Evolutionary conservation across 768 basidiomycete species (phyloP), one percentile per base, ranked within the genome.

Genomic region (Phylloporus sp.): DNA sequence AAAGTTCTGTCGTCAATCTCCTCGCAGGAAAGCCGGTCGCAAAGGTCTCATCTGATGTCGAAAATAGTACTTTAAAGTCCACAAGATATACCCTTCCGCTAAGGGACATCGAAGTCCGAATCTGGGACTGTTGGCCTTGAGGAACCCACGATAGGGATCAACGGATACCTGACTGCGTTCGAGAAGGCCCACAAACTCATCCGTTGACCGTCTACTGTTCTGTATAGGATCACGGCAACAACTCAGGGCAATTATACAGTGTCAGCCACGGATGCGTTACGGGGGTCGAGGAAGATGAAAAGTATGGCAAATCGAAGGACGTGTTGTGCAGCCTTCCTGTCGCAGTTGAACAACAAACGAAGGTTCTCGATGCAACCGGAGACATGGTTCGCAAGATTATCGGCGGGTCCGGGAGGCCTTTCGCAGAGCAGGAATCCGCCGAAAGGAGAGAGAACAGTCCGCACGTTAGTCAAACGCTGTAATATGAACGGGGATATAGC

Each of bases 1-100:
- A 76, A 46, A 76, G 75, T 42, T 72, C 71, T 15, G 60, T 74
- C 33, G 59, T 76, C 48, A 76, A 75, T 55, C 64, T 75, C 57
- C 49, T 75, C n/a, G 59, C 60, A 21, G 65, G 61, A 23, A 14
- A 45, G 3, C 45, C 57, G 1, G 28, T 57, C 14, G 72, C 71
- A 1, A 41, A 38, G 9, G 57, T 64, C 15, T 71, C 70, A 8
- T 62, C 59, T 17, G 63, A 62, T 22, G 64, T 58, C 7, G 54
- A 56, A 17, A 63, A 65, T 14, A 65, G 68, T 38, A 72, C 71
- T 7, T 54, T 74, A 21, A 42, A 62, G 15, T 63, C 54, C 36
- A 57, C 48, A 4, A 46, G 46, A 7, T 64, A 73, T 43, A 20
- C 29, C n/a, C 46, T 64, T 35, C 11, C 44, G 18, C 11, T 57